Evolutionary conservation across 257 asterid species (phyloP), one percentile per base, ranked within the genome.

Genomic region (Primulina tabacum): DNA sequence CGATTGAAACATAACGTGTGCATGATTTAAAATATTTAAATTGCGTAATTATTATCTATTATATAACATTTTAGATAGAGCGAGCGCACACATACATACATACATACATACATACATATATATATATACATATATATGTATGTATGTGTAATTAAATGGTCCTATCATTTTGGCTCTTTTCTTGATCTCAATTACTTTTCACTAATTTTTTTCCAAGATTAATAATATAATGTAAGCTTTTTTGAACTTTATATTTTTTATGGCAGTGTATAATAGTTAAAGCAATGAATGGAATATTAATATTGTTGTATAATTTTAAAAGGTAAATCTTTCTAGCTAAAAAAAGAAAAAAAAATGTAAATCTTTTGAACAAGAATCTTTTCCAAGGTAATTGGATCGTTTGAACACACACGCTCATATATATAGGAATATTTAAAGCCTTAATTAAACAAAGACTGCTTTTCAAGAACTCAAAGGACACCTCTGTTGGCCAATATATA

Each of bases 321-420:
- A 4, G 24, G 29, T 38, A 64, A 32, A 32, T 32, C 7, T 32
- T 4, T 32, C 6, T 32, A 32, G 34, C 34, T 32, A 3, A 3
- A 32, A 32, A 32, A 32, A 32, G 30, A 28, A 28, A 3, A 28
- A 0, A 24, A 24, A 3, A 30, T 4, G 8, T 52, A 26, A 40
- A 56, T 20, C 28, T 58, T 59, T 47, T 38, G 58, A 67, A 68
- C 32, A 58, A 59, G 20, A 69, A 17, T 68, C 69, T 74, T 78
- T 53, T 70, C 78, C 81, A 33, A 76, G 76, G 76, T 71, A 78
- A 78, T 82, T 72, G 81, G 77, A 65, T 70, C 52, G 8, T 69
- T 40, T 50, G 43, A 69, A 38, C 40, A 62, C 50, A 38, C 16
- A 4, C 55, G 55, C 55, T 16, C 18, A n/a, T 30, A 59, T 60